These are phyloP conservation scores for Roridomyces roridus DNA, from an alignment of 768 basidiomycete species.

Conservation along the genomic window DNA sequence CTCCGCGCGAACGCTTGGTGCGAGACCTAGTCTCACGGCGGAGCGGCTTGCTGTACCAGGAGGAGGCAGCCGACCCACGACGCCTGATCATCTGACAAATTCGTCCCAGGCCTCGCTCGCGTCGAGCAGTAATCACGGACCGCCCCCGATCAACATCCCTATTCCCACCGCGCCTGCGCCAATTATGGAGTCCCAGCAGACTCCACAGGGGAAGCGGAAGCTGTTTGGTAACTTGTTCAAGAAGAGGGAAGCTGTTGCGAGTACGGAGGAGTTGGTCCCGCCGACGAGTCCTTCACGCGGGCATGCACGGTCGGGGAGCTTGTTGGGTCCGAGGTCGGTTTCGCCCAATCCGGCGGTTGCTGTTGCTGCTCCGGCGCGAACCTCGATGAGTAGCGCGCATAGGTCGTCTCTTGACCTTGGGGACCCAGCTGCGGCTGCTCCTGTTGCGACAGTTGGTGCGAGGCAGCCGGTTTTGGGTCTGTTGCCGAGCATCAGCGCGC, in stretches of 20 bases:
- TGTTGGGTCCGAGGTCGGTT: neutral
- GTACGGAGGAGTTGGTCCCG: conserved; percentile 25
- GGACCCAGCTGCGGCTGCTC: neutral
- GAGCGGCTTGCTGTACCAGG: conserved; percentile 10
- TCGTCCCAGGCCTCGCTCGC: conserved; percentile 34
- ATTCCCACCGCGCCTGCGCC: conserved; percentile 18
- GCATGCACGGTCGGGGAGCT: conserved; percentile 15
- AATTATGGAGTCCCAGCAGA: conserved; percentile 26
- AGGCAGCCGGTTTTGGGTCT: conserved; percentile 18
- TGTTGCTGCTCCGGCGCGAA: conserved; percentile 8
- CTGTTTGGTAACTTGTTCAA: conserved; percentile 80
- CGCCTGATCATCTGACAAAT: conserved; percentile 32
- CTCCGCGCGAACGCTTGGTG: conserved; percentile 15
- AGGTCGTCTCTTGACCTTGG: conserved; percentile 21
- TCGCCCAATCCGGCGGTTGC: conserved; percentile 4
- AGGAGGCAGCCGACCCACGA: conserved; percentile 17
- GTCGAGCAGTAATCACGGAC: conserved; percentile 22
- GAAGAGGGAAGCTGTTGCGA: conserved; percentile 44
- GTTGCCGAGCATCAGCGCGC: conserved; percentile 18
- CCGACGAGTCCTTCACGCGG: conserved; percentile 26
- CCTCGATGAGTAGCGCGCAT: conserved; percentile 20
- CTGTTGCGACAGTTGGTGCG: neutral
- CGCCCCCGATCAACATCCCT: neutral
- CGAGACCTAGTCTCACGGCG: conserved; percentile 12
- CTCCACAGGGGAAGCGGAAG: conserved; percentile 53